Evolutionary conservation across 257 asterid species (phyloP).

Genomic region (Euphrasia confusa): DNA sequence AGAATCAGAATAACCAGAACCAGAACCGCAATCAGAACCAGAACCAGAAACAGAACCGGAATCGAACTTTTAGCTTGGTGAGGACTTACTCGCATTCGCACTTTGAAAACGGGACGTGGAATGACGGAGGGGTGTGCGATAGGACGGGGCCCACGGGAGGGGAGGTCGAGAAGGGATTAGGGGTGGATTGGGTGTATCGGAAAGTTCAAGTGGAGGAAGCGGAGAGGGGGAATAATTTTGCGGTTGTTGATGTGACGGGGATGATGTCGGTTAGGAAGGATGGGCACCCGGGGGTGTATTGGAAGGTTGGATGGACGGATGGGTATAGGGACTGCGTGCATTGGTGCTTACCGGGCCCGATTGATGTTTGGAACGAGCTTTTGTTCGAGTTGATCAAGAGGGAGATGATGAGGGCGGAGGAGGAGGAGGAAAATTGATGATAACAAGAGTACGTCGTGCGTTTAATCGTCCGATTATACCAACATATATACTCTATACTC

Average conservation of each 20-base stretch:
- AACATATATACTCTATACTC: no score
- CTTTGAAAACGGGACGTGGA: constrained; percentile 52
- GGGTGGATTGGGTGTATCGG: constrained; percentile 30
- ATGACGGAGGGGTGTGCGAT: constrained; percentile 43
- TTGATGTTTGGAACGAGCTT: constrained; percentile 54
- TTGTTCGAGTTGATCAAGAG: constrained; percentile 36
- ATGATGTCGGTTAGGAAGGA: constrained; percentile 44
- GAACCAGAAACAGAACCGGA: constrained; percentile 31
- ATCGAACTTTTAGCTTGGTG: constrained; percentile 25
- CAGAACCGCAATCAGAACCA: constrained; percentile 33
- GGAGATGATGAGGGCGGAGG: no score
- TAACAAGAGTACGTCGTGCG: no score
- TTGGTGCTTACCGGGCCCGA: constrained; percentile 63
- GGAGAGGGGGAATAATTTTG: constrained; percentile 34
- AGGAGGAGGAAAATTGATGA: no score
- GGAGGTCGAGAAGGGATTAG: constrained; percentile 12
- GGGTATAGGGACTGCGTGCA: constrained; percentile 47
- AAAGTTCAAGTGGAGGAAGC: constrained; percentile 42
- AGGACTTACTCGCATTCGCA: constrained; percentile 49
- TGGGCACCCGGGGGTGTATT: constrained; percentile 45
- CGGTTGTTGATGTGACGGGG: constrained; percentile 40
- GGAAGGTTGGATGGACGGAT: constrained; percentile 39
- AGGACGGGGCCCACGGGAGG: constrained; percentile 30
- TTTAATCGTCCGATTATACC: no score
- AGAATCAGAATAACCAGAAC: no score